These are phyloP conservation scores for Fonsecaea pugnacius DNA, from an alignment of 2,329 filamentous ascomycete genomes.

Conservation along the genomic window DNA sequence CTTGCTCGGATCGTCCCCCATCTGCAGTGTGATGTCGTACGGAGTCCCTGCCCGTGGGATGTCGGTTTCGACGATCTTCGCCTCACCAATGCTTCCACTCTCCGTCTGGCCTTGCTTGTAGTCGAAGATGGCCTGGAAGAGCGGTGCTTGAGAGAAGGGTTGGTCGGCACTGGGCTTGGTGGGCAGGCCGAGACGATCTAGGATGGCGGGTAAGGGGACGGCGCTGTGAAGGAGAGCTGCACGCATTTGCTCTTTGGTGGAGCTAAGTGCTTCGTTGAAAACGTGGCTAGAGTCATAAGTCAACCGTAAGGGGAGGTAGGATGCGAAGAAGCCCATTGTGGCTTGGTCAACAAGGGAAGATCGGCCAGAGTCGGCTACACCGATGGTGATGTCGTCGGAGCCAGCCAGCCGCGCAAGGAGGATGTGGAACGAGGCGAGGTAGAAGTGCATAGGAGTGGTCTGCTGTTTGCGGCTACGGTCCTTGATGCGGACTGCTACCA, in stretches of 20 bases:
- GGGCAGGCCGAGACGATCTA: conserved; percentile 11
- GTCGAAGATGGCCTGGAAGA: conserved; percentile 58
- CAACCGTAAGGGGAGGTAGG: conserved; percentile 55
- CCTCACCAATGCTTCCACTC: conserved; percentile 38
- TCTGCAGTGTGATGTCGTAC: conserved; percentile 21
- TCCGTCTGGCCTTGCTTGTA: conserved; percentile 46
- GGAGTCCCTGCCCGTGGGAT: conserved; percentile 15
- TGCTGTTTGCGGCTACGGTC: conserved; percentile 35
- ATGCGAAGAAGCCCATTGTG: conserved; percentile 55
- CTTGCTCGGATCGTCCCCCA: conserved; percentile 20
- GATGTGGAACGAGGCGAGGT: conserved; percentile 49
- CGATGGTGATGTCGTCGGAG: conserved; percentile 52
- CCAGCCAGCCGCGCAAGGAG: conserved; percentile 45
- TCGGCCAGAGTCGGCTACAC: conserved; percentile 54
- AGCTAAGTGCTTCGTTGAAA: conserved; percentile 39
- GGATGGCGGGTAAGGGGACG: conserved; percentile 5
- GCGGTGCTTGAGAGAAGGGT: conserved; percentile 39
- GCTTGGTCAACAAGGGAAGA: conserved; percentile 39
- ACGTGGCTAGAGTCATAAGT: conserved; percentile 32
- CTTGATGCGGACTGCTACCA: conserved; percentile 37
- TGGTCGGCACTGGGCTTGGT: conserved; percentile 5
- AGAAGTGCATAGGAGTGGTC: conserved; percentile 54
- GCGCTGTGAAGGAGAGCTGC: conserved; percentile 8
- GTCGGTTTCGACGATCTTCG: conserved; percentile 15
- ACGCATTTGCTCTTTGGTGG: neutral